A percentile compares a stretch with the other conserved stretches of the same genome.
Evolutionary conservation across 2,329 filamentous ascomycete species (phyloP).

Genomic region (Seiridium unicorne): DNA sequence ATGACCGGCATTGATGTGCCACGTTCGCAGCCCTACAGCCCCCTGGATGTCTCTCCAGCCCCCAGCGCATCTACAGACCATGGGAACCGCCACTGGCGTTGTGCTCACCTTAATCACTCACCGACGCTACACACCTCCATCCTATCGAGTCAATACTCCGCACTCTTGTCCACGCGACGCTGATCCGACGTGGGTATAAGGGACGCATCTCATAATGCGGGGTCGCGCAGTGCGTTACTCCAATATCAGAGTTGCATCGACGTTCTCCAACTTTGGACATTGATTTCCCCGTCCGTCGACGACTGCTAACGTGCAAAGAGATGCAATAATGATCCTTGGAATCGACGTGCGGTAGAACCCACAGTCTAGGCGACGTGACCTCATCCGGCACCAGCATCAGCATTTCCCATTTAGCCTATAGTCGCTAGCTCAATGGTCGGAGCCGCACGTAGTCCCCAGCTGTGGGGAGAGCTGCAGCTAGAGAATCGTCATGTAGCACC

Average conservation of each 20-base stretch:
- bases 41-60: background rate
- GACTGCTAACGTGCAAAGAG: background rate
- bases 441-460: background rate
- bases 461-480: background rate
- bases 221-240: background rate
- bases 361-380: background rate
- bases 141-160: background rate
- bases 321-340: background rate
- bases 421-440: background rate
- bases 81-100: background rate
- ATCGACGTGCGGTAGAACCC: background rate
- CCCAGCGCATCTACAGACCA: background rate
- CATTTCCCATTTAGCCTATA: background rate
- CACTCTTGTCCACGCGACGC: background rate
- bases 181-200: background rate
- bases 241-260: too few relatives aligned
- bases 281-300: background rate
- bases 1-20: background rate
- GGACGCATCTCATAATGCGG: background rate
- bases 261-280: background rate
- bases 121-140: background rate
- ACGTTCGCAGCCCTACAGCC: background rate
- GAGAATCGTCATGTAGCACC: background rate
- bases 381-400: background rate
- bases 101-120: background rate